phyloP scores from a whole-genome alignment of 371 early-diverging fungal genomes.

The Polyrhizophydium stewartii region DNA sequence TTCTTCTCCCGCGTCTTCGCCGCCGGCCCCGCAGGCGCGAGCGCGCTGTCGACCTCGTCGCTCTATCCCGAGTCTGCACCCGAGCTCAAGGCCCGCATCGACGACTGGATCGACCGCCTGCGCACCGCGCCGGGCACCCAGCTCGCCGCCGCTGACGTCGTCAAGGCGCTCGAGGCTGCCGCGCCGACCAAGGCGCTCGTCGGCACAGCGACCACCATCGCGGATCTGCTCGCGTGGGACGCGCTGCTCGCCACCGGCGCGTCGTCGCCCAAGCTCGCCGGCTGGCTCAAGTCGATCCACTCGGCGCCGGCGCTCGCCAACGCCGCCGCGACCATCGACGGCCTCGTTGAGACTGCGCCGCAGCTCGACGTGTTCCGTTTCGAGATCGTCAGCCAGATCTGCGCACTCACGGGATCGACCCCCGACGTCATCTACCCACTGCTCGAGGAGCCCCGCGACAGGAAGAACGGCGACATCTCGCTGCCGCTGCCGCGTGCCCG shows the following conservation, averaged over 20 bases:
- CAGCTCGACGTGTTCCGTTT: conserved; percentile 25
- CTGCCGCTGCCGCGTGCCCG: conserved; percentile 82
- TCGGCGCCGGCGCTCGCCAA: conserved; percentile 9
- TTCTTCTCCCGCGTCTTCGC: conserved; percentile 26
- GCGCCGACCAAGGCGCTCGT: background rate
- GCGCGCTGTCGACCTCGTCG: conserved; percentile 6
- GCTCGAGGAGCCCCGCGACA: conserved; percentile 29
- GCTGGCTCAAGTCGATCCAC: conserved; percentile 17
- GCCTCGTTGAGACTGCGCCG: conserved; percentile 5
- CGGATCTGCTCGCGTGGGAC: conserved; percentile 39
- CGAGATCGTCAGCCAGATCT: conserved; percentile 27
- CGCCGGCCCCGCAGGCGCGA: background rate
- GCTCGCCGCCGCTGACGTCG: background rate
- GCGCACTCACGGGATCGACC: conserved; percentile 12
- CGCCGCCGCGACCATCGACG: conserved; percentile 16
- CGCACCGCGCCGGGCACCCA: conserved; percentile 4
- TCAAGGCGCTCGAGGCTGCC: background rate
- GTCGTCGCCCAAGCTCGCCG: conserved; percentile 9
- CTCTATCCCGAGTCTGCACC: conserved; percentile 9
- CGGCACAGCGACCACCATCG: conserved; percentile 15
- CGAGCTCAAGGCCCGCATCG: conserved; percentile 12
- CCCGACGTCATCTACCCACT: conserved; percentile 9
- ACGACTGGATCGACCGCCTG: conserved; percentile 22
- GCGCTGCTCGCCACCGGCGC: conserved; percentile 3
- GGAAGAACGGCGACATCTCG: conserved; percentile 26